Conservation (phyloP, 108 stramenopile species). For the Aurantiochytrium sp. region DNA sequence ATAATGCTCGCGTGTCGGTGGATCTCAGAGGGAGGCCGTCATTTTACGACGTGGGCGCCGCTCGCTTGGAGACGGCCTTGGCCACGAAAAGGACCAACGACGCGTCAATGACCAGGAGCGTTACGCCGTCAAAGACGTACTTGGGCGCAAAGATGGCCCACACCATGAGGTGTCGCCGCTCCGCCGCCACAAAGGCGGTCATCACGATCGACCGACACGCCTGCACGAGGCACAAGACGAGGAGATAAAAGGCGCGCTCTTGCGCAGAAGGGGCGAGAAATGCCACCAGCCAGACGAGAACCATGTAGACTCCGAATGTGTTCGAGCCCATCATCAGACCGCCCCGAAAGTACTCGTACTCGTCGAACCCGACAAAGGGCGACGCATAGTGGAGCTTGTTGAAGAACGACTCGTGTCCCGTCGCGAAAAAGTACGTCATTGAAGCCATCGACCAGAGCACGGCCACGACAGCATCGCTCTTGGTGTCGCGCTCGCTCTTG, state of each 20-base stretch:
- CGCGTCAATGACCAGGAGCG: not conserved
- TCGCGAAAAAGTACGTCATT: slow-evolving; percentile 43
- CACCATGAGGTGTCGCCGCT: slow-evolving; percentile 54
- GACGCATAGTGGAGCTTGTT: slow-evolving; percentile 46
- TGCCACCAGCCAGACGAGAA: slow-evolving; percentile 30
- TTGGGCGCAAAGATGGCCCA: slow-evolving; percentile 57
- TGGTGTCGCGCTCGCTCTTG: not conserved
- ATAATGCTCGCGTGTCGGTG: too few species aligned
- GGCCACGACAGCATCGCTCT: not conserved
- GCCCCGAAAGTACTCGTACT: slow-evolving; percentile 36
- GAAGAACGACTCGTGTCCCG: slow-evolving; percentile 50
- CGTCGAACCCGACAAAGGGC: slow-evolving; percentile 50
- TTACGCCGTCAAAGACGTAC: slow-evolving; percentile 45
- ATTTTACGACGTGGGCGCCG: too few species aligned
- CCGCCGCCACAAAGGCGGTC: slow-evolving; percentile 35
- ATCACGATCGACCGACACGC: slow-evolving; percentile 36
- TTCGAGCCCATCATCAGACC: slow-evolving; percentile 45
- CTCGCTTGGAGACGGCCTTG: too few species aligned
- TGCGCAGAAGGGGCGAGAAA: not conserved
- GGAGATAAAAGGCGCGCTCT: not conserved
- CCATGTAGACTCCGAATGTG: slow-evolving; percentile 47
- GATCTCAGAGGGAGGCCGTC: too few species aligned
- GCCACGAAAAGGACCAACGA: too few species aligned
- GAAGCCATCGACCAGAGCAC: not conserved
- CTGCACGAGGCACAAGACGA: not conserved